Conservation (phyloP, 495 filamentous ascomycete species). For the Hypoxylon lienhwacheense region DNA sequence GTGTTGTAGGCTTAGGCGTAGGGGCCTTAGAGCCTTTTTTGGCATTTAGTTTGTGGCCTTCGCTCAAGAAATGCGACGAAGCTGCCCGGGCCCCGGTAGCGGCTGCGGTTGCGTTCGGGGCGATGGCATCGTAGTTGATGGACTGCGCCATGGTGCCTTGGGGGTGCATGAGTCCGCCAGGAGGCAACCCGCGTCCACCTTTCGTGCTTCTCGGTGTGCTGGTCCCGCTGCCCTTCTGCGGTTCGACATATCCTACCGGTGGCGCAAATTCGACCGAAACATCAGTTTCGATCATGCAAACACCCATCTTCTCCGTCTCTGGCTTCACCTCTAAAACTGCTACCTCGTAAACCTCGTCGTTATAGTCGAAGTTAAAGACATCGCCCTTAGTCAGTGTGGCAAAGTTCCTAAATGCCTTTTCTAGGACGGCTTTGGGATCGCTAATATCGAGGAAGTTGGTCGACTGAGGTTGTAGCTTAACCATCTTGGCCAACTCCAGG, state of each 20-base stretch:
- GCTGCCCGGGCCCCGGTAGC: slow-evolving; percentile 44
- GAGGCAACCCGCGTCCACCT: slow-evolving; percentile 59
- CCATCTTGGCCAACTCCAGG: slow-evolving; percentile 81
- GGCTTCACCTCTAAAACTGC: slow-evolving; percentile 93
- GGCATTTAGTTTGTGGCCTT: slow-evolving; percentile 72
- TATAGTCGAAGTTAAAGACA: slow-evolving; percentile 92
- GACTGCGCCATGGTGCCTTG: slow-evolving; percentile 94
- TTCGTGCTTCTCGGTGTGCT: slow-evolving; percentile 57
- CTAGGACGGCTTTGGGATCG: slow-evolving; percentile 96
- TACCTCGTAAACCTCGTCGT: slow-evolving; percentile 88
- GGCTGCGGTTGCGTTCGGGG: slow-evolving; percentile 69
- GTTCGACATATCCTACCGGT: slow-evolving; percentile 91
- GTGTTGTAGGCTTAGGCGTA: slow-evolving; percentile 79
- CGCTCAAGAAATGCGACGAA: slow-evolving; percentile 74
- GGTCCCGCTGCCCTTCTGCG: slow-evolving; percentile 63
- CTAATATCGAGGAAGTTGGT: slow-evolving; percentile 91
- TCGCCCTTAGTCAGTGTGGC: slow-evolving; percentile 89
- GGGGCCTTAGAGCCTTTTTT: slow-evolving; percentile 80
- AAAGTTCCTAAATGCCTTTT: slow-evolving; percentile 94
- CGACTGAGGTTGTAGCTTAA: slow-evolving; percentile 94
- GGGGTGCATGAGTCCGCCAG: slow-evolving; percentile 72
- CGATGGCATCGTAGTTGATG: slow-evolving; percentile 96
- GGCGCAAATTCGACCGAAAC: slow-evolving; percentile 93
- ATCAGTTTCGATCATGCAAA: slow-evolving; percentile 95
- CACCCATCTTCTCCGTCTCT: slow-evolving; percentile 68